phyloP scores from a whole-genome alignment of 345 rosid species.

The Salix udensis region DNA sequence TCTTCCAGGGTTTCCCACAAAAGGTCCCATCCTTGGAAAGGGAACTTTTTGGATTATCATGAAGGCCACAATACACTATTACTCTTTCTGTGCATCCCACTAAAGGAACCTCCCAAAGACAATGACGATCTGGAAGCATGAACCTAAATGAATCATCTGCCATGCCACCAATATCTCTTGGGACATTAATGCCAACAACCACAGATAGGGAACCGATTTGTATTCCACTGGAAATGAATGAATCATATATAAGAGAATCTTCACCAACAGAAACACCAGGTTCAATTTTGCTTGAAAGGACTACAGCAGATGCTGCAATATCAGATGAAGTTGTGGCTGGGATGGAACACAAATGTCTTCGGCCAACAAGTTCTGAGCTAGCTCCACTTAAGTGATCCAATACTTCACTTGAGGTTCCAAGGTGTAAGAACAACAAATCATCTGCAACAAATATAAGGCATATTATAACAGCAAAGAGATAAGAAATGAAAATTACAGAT shows the following conservation, averaged over 20 bases:
- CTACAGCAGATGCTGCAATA: constrained; percentile 81
- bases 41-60: constrained; percentile 82
- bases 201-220: constrained; percentile 89
- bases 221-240: constrained; percentile 59
- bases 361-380: constrained; percentile 76
- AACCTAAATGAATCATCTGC: constrained; percentile 46
- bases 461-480: constrained; percentile 7
- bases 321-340: constrained; percentile 91
- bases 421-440: constrained; percentile 80
- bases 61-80: constrained; percentile 84
- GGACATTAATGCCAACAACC: constrained; percentile 77
- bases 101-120: constrained; percentile 98
- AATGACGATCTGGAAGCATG: constrained; percentile 91
- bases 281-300: constrained; percentile 83
- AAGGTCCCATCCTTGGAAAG: constrained; percentile 68
- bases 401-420: constrained; percentile 97
- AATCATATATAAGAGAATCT: constrained; percentile 87
- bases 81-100: constrained; percentile 62
- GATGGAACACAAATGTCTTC: constrained; percentile 87
- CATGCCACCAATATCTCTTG: constrained; percentile 32
- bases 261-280: constrained; percentile 87
- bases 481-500: not conserved
- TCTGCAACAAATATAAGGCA: constrained; percentile 44
- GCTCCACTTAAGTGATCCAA: constrained; percentile 83
- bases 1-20: constrained; percentile 88